A percentile compares a stretch with the other conserved stretches of the same genome.
Conservation (phyloP, 2,329 filamentous ascomycete genomes). For the Paramyrothecium roridum region DNA sequence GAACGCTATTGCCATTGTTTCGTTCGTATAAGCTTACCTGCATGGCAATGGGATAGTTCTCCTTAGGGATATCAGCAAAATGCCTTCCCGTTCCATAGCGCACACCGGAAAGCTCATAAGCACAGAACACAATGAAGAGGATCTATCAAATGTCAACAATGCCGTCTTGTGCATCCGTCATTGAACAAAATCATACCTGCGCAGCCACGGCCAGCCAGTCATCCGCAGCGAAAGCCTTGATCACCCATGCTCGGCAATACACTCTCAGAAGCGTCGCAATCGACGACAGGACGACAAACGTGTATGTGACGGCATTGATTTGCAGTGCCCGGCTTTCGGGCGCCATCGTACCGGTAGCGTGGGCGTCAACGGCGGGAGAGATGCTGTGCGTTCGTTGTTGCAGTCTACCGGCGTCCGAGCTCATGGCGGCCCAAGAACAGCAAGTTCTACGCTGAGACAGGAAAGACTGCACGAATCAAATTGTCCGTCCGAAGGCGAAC, state of each 20-base stretch:
- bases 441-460: too few relatives aligned
- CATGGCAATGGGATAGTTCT: constrained; percentile 21
- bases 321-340: constrained; percentile 17
- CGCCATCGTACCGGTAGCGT: not conserved
- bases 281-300: constrained; percentile 30
- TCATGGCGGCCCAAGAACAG: too few relatives aligned
- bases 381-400: not conserved
- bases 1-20: not conserved
- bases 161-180: not conserved
- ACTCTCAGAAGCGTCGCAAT: constrained; percentile 23
- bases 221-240: constrained; percentile 26
- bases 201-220: constrained; percentile 29
- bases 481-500: too few relatives aligned
- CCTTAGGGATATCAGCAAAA: constrained; percentile 10
- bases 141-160: constrained; percentile 1
- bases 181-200: constrained; percentile 17
- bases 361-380: not conserved
- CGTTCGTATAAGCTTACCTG: constrained; percentile 17
- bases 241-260: constrained; percentile 27
- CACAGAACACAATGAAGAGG: constrained; percentile 19
- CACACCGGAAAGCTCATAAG: constrained; percentile 22
- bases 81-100: constrained; percentile 22
- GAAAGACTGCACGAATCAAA: too few relatives aligned
- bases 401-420: not conserved
- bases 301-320: constrained; percentile 19